A percentile compares a stretch with the other conserved stretches of the same genome.
These are phyloP conservation scores for Termitomyces sp. DNA, from an alignment of 768 basidiomycete species.

Conservation along the genomic window DNA sequence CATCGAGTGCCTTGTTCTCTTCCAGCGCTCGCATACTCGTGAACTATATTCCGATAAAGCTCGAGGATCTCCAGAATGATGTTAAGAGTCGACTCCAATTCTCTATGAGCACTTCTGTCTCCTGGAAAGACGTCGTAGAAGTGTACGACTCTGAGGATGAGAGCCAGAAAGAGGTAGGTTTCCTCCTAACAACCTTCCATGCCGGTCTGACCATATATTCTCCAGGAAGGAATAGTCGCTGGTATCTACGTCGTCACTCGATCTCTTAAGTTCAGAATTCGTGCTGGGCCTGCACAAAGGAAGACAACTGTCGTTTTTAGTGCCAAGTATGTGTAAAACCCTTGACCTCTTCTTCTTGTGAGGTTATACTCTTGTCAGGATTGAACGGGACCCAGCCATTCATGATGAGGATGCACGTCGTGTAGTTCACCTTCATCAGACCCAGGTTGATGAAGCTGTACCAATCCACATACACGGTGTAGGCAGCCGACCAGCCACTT, in stretches of 20 bases:
- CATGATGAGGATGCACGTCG: neutral
- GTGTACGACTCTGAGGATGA: conserved; percentile 15
- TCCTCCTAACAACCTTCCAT: neutral
- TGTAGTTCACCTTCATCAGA: neutral
- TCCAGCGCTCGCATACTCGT: conserved; percentile 24
- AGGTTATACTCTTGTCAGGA: neutral
- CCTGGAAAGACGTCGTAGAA: conserved; percentile 31
- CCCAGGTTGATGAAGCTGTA: neutral
- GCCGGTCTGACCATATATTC: too few species aligned
- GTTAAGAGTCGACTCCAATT: conserved; percentile 15
- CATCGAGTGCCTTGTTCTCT: conserved; percentile 20
- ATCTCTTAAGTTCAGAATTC: conserved; percentile 32
- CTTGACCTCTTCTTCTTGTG: too few species aligned
- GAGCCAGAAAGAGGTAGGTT: conserved; percentile 1
- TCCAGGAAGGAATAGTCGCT: conserved; percentile 30
- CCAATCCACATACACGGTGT: neutral
- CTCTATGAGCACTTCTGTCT: conserved; percentile 16
- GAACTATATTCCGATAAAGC: conserved; percentile 22
- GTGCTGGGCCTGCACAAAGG: conserved; percentile 17
- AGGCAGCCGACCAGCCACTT: neutral
- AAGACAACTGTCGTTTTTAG: neutral
- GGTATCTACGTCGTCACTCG: conserved; percentile 34
- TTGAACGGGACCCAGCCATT: neutral
- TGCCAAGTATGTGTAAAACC: neutral
- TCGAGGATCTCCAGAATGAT: conserved; percentile 22